Evolutionary conservation across 2,329 filamentous ascomycete genomes (phyloP).

Genomic region (Diaporthe citriasiana): DNA sequence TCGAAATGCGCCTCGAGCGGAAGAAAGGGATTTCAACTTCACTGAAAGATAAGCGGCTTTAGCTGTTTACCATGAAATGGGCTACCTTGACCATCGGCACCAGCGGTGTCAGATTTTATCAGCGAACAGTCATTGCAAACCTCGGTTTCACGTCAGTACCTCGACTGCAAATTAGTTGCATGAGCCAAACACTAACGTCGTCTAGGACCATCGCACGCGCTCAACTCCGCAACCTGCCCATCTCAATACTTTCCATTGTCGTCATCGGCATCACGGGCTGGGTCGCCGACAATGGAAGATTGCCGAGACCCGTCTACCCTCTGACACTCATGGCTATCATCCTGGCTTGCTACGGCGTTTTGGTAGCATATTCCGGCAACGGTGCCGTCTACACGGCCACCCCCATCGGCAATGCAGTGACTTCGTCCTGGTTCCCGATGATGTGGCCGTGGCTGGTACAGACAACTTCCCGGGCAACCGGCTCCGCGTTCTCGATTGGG

Average conservation of each 20-base stretch:
- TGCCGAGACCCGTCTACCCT: constrained; percentile 60
- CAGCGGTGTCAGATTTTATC: constrained; percentile 58
- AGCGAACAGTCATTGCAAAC: constrained; percentile 57
- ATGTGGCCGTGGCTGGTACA: constrained; percentile 68
- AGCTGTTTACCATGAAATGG: constrained; percentile 62
- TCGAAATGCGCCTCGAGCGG: constrained; percentile 56
- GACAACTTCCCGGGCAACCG: constrained; percentile 60
- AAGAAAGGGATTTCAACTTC: constrained; percentile 57
- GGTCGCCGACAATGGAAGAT: constrained; percentile 57
- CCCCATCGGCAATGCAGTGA: constrained; percentile 58
- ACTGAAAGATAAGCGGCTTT: constrained; percentile 57
- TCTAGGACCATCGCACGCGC: constrained; percentile 55
- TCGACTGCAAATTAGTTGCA: constrained; percentile 41
- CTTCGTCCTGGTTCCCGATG: constrained; percentile 60
- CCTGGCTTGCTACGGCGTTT: constrained; percentile 59
- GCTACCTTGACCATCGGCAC: constrained; percentile 62
- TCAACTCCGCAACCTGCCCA: constrained; percentile 65
- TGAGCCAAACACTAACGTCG: constrained; percentile 44
- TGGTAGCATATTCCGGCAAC: constrained; percentile 60
- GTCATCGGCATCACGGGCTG: constrained; percentile 59
- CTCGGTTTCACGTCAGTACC: constrained; percentile 57
- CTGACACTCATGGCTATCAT: constrained; percentile 60
- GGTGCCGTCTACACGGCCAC: constrained; percentile 63
- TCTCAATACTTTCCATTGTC: constrained; percentile 57
- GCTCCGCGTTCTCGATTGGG: constrained; percentile 64